Conservation (phyloP, 148 eudicot species). For the Persicaria maculosa region DNA sequence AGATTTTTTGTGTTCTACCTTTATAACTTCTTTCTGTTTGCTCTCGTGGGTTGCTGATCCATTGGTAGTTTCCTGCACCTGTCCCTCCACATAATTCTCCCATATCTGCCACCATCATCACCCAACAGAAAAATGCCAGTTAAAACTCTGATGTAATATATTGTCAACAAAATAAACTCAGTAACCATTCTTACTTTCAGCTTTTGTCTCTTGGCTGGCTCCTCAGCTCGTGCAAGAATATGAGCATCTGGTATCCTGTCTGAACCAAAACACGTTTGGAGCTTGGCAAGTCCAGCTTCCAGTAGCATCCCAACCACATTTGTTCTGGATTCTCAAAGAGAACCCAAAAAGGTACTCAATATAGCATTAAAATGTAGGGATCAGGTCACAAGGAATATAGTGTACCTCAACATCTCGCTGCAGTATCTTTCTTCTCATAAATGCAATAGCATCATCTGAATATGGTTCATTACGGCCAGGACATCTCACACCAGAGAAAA, state of each 20-base stretch:
- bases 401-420: slow-evolving; percentile 98
- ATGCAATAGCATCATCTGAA: slow-evolving; percentile 85
- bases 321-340: slow-evolving; percentile 72
- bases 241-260: slow-evolving; percentile 77
- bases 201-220: slow-evolving; percentile 76
- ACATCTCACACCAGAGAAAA: slow-evolving; percentile 90
- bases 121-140: slow-evolving; percentile 1
- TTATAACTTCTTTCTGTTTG: slow-evolving; percentile 72
- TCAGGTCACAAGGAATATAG: background rate
- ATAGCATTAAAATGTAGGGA: background rate
- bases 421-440: slow-evolving; percentile 89
- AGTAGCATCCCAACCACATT: slow-evolving; percentile 60
- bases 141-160: background rate
- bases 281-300: slow-evolving; percentile 88
- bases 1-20: slow-evolving; percentile 30
- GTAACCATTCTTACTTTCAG: slow-evolving; percentile 45
- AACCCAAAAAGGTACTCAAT: slow-evolving; percentile 71
- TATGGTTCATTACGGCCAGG: slow-evolving; percentile 86
- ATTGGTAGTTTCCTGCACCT: slow-evolving; percentile 46
- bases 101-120: slow-evolving; percentile 56
- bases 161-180: background rate
- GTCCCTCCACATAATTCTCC: slow-evolving; percentile 92
- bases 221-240: slow-evolving; percentile 81
- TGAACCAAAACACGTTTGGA: slow-evolving; percentile 60
- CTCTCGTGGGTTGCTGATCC: slow-evolving; percentile 43